Evolutionary conservation across 805 yeast species (phyloP).

Genomic region (Saccharomyces kudriavzevii): DNA sequence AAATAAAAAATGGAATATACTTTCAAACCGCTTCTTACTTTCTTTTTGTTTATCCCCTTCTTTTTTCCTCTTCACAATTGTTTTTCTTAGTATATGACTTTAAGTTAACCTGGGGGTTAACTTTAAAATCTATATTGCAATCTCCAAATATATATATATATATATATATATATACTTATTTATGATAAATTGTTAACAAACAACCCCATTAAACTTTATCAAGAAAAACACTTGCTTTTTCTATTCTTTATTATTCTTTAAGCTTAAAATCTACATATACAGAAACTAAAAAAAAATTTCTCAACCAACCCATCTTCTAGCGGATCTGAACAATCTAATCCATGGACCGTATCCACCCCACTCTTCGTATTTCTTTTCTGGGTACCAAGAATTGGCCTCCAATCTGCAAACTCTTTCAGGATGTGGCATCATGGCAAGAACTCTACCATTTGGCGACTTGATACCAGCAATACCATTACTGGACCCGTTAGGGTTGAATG

Average conservation of each 20-base stretch:
- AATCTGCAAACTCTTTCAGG: constrained; percentile 90
- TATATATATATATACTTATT: not conserved
- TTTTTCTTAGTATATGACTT: not conserved
- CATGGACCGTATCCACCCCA: constrained; percentile 93
- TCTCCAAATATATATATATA: not conserved
- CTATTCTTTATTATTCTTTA: constrained; percentile 1
- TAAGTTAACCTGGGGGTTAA: not conserved
- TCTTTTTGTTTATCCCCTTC: not conserved
- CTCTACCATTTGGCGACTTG: constrained; percentile 84
- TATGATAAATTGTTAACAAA: not conserved
- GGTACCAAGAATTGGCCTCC: constrained; percentile 89
- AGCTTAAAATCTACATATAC: not conserved
- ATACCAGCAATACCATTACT: constrained; percentile 91
- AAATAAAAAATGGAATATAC: not conserved
- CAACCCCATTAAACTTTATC: not conserved
- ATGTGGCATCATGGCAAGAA: constrained; percentile 97
- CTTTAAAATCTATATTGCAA: not conserved
- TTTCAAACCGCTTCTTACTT: not conserved
- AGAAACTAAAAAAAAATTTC: not conserved
- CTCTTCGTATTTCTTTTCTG: constrained; percentile 45
- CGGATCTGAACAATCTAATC: constrained; percentile 86
- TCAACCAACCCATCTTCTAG: constrained; percentile 82
- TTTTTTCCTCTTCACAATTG: not conserved
- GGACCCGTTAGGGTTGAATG: constrained; percentile 95
- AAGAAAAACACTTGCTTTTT: not conserved